Evolutionary conservation across 768 basidiomycete species (phyloP), one percentile per base, ranked within the genome.

Genomic region (Chiua virens): DNA sequence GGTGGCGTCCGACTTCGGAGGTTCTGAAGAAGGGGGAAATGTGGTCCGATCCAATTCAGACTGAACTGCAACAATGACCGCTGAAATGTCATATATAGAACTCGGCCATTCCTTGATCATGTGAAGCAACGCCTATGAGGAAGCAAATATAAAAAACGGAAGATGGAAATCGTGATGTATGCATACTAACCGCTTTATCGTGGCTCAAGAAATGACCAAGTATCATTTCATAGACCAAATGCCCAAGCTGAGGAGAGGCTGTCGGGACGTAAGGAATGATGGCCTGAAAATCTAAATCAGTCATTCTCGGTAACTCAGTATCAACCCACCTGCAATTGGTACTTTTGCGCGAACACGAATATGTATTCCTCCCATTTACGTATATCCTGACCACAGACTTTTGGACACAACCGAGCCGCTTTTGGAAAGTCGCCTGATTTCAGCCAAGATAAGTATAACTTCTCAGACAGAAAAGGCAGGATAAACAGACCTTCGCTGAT

Each of bases 341-440:
- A 78, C 59, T 86, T 81, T 66, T 92, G 83, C 1, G 88, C 89
- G 64, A 96, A 98, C 14, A 81, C 73, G 61, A 97, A 96, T 62
- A 98, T 89, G 90, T 90, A 97, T 59, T 88, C 83, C 64, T 98
- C 95, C 97, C 97, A 99, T n/a, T 81, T 78, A 61, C 84, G 86
- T 11, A 78, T 70, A 59, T 96, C 82, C 39, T 82, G 82, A 4
- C 81, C 86, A 57, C 96, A 89, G 8, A 98, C 92, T 65, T 89
- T 93, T 0, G 92, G 86, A 58, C 85, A 86, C 22, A 97, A 70
- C 9, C 76, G 71, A 0, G 96, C 97, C 2, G 96, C 96, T 61
- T 89, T 89, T 0, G 65, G 71, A 57, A 83, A 98, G 18, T 85
- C 75, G 17, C 74, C 85, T 85, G 52, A 21, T 39, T 47, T 21